These are phyloP conservation scores for Cucumis cinereus DNA, from an alignment of 306 rosid genomes.

Conservation along the genomic window DNA sequence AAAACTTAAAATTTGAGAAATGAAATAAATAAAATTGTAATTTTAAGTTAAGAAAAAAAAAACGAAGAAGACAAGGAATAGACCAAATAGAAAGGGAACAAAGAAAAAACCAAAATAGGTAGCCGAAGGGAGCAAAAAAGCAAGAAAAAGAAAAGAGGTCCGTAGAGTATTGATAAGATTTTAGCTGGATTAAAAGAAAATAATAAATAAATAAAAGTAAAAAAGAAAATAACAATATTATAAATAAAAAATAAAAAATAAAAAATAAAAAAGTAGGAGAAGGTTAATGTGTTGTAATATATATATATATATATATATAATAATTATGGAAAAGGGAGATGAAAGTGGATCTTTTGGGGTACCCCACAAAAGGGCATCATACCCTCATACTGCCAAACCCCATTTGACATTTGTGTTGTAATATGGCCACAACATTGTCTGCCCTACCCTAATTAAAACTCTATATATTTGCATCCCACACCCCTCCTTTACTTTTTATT, in stretches of 20 bases:
- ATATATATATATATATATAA: too few relatives aligned
- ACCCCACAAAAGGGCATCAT: slow-evolving; percentile 5
- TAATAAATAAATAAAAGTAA: too few relatives aligned
- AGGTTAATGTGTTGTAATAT: not conserved
- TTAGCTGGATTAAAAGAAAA: not conserved
- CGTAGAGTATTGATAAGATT: not conserved
- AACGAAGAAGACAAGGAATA: not conserved
- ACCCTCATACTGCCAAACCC: slow-evolving; percentile 9
- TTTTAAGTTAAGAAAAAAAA: not conserved
- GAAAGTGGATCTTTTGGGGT: slow-evolving; percentile 8
- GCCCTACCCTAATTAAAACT: slow-evolving; percentile 16
- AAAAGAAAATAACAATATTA: too few relatives aligned
- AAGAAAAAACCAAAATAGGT: not conserved
- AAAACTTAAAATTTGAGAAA: too few relatives aligned
- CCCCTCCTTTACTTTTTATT: not conserved
- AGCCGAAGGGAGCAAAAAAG: not conserved
- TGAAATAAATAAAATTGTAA: not conserved
- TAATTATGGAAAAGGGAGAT: slow-evolving; percentile 3
- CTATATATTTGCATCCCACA: not conserved
- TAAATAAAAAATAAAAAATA: not conserved
- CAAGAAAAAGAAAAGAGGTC: not conserved
- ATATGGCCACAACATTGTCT: slow-evolving; percentile 22
- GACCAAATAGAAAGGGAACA: not conserved
- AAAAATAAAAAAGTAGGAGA: not conserved
- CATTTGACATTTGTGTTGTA: slow-evolving; percentile 24